Percentiles rank a stretch among this genome's conserved stretches.
phyloP scores from a whole-genome alignment of 2,329 filamentous ascomycete species.

The Helotiales sp. region DNA sequence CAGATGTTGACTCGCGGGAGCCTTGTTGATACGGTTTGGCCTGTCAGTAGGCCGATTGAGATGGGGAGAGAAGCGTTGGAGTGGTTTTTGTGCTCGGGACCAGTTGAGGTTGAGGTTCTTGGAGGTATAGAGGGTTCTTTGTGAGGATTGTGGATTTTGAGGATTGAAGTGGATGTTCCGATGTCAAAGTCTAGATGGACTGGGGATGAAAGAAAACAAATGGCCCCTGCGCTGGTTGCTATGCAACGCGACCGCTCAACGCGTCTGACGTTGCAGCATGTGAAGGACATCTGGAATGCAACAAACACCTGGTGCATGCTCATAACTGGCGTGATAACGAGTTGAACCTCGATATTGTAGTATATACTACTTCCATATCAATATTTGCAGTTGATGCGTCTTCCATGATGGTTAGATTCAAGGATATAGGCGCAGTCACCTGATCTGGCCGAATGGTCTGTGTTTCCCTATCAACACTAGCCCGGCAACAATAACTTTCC shows the following conservation, averaged over 20 bases:
- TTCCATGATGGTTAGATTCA: no score
- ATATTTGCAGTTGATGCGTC: no score
- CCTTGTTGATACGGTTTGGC: constrained; percentile 19
- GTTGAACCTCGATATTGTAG: no score
- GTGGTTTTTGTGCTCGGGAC: background rate
- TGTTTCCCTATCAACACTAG: constrained; percentile 17
- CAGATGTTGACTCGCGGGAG: constrained; percentile 44
- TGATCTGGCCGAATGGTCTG: no score
- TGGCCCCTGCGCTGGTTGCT: background rate
- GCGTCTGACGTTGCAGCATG: background rate
- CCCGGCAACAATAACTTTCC: constrained; percentile 1
- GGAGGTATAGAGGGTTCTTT: background rate
- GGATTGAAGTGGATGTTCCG: background rate
- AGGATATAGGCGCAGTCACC: no score
- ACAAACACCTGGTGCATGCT: no score
- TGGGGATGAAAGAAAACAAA: constrained; percentile 10
- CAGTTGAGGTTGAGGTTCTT: background rate
- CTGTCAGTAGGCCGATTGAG: constrained; percentile 30
- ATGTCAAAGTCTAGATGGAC: background rate
- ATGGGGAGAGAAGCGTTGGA: constrained; percentile 4
- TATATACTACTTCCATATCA: no score
- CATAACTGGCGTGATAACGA: no score
- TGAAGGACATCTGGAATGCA: background rate
- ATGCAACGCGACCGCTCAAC: background rate
- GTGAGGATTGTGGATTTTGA: constrained; percentile 4